Evolutionary conservation across 176 grass and related monocot species (phyloP), one percentile per base, ranked within the genome.

Genomic region (Dactylis glomerata): DNA sequence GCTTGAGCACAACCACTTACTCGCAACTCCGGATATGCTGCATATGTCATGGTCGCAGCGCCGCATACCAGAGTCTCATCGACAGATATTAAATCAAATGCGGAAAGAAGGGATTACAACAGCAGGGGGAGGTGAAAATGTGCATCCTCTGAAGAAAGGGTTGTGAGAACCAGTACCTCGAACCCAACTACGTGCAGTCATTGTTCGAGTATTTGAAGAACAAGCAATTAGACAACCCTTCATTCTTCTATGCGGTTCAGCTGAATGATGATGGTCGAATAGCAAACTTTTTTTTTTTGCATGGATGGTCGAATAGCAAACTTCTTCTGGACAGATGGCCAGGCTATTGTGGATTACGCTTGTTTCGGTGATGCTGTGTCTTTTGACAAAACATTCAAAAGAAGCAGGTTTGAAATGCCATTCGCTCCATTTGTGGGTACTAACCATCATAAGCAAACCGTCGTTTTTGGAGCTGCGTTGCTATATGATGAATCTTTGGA

Each of bases 241-340:
- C 75, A 32, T 92, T 92, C 76, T 92, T 89, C 59, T 89, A 89
- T 72, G 87, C 91, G 8, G 56, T 89, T 51, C 91, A 92, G 75
- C 49, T 92, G 55, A 84, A 92, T 64, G 84, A 68, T 10, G 45
- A 87, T 45, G 83, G 83, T 52, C 71, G 58, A 46, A 32, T 92
- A 71, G 83, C 91, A 6, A 92, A 92, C 34, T 83, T 82, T 51
- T 90, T 93, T n/a, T n/a, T n/a, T n/a, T n/a, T n/a, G n/a, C n/a
- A n/a, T n/a, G n/a, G 45, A 87, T 45, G 83, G 83, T 52, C 71
- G 58, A 46, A 32, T 92, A 71, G 83, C 91, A 6, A 92, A 92
- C 34, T 83, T 82, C 61, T 90, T 93, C 65, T 90, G 88, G 88
- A 44, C 86, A 20, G 90, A 92, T 88, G 82, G 42, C 14, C 74